Base-by-base conservation (phyloP, 805 yeast species). In the Saccharomycopsis sp. region DNA sequence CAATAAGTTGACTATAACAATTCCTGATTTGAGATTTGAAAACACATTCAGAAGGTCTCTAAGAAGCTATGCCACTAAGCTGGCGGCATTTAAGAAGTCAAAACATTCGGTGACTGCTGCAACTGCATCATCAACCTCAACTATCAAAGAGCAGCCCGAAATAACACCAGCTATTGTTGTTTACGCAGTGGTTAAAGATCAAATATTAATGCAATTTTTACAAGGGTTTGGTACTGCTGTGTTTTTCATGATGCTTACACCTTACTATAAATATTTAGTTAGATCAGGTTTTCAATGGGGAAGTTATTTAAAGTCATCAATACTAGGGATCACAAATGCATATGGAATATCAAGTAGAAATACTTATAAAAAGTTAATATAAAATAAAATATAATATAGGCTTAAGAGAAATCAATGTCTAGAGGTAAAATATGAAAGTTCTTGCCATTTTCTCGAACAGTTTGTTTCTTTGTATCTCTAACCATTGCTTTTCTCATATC, bases 401-500 rank as follows among this genome's bases (percentile, higher is more conserved):
- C 8, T 26, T 26, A 26, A 26, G 11, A 26, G 29, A 8, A 26
- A 26, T 35, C 9, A 32, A 49, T 38, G 43, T 85, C 90, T 29
- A 76, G 71, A 0, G 95, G 93, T 41, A 75, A 62, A 13, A 79
- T 83, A 51, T 75, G 66, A 26, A 68, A 68, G 20, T 72, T 69
- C 21, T 77, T 68, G 0, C 94, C 95, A 54, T 83, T 72, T 0
- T 61, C 60, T 45, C 90, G 59, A 3, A 77, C 67, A 14, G 84
- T 76, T 50, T 71, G 73, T 7, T 63, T 51, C 0, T 74, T 68
- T 1, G 56, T 55, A 56, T 85, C 90, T 43, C 86, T 62, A 4
- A 66, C 68, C 62, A 81, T 67, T 23, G 77, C 67, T 55, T 79
- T 76, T 44, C 95, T 65, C 95, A 85, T 84, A 59, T 86, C 95